Base-by-base conservation (phyloP, 176 grass and related monocot genomes). In the Musa beccarii region DNA sequence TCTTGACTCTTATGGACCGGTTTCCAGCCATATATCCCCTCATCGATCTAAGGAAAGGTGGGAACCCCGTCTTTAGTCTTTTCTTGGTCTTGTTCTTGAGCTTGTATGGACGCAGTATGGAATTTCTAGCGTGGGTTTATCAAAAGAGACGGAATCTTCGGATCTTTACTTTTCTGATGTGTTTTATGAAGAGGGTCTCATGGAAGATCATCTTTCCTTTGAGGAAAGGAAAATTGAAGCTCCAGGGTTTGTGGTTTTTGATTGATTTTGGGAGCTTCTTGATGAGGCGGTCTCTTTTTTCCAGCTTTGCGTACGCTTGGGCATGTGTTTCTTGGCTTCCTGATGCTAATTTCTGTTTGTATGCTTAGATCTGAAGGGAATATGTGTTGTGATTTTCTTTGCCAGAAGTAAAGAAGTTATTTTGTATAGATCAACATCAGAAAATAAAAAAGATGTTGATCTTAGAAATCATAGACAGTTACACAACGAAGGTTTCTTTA, bases 31-130 rank as follows among this genome's bases (percentile, higher is more conserved):
- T 78, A 54, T 76, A 51, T 51, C 52, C 21, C 22, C 26, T 65
- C 51, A 51, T 82, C 86, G 86, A 89, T 82, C 86, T 79, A 16
- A 28, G n/a, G 66, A 72, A 71, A 63, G 86, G 79, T 76, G 52
- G 53, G 65, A 20, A 25, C 17, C 10, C 49, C 17, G 69, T 50
- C 19, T 14, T 10, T 16, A 28, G 7, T 52, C 68, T 51, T 26
- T 51, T 54, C 24, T 51, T 79, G 13, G 54, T 5, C 21, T 57
- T 52, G 57, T 51, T 49, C 49, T 78, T n/a, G 66, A 53, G 52
- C 50, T 68, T 2, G 43, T 2, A 10, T 54, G 8, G 72, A 21
- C 50, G 51, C 9, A 49, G 17, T 54, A 54, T 51, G 28, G 80
- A 29, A 52, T 76, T 59, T 76, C 53, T 76, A 20, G 68, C 2